Percentiles rank a stretch among this genome's conserved stretches.
These are phyloP conservation scores for Brassica rapa DNA, from an alignment of 345 rosid species.

Conservation along the genomic window DNA sequence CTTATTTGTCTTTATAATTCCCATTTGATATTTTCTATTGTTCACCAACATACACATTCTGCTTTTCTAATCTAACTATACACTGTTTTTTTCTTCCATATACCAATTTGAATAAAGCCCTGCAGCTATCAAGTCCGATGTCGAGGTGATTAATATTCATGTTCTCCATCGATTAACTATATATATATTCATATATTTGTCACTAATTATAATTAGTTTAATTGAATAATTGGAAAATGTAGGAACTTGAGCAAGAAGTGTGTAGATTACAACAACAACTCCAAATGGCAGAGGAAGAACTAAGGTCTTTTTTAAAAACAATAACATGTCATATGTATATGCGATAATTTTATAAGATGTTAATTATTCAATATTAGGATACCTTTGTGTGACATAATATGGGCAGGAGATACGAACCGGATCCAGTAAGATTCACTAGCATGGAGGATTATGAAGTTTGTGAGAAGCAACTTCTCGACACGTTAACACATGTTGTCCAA, in stretches of 20 bases:
- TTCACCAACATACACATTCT: neutral
- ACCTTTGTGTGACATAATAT: neutral
- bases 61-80: neutral
- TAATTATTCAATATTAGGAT: neutral
- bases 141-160: constrained; percentile 49
- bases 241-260: constrained; percentile 74
- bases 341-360: neutral
- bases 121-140: constrained; percentile 52
- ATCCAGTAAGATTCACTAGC: constrained; percentile 50
- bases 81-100: neutral
- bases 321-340: neutral
- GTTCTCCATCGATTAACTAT: neutral
- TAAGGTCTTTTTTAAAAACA: constrained; percentile 45
- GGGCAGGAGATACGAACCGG: constrained; percentile 68
- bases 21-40: neutral
- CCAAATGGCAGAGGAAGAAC: constrained; percentile 66
- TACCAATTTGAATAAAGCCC: constrained; percentile 45
- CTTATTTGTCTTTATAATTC: neutral
- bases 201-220: neutral
- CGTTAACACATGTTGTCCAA: constrained; percentile 51
- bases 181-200: neutral
- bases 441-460: constrained; percentile 60
- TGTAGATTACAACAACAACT: constrained; percentile 66
- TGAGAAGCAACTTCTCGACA: constrained; percentile 68
- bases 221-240: neutral